Evolutionary conservation across 2,329 filamentous ascomycete species (phyloP), one percentile per base, ranked within the genome.

Genomic region (Tolypocladium amazonense): DNA sequence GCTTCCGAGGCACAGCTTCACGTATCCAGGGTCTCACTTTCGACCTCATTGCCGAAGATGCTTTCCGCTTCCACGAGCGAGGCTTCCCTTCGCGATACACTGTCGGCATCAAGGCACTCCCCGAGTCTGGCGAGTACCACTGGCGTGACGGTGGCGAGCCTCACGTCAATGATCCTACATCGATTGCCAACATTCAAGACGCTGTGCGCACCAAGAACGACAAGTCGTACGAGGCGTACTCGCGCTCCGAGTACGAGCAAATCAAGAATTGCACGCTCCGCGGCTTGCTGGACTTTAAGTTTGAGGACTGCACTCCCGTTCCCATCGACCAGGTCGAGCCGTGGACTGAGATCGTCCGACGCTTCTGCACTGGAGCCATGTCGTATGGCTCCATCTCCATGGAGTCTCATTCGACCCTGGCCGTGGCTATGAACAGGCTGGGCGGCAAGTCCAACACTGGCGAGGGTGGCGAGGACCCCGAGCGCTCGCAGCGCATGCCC

Each of bases 311-410:
- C 66, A 85, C 82, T 20, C 86, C 92, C 0, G 90, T 97, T 33
- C 91, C 92, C 6, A 96, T 97, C 65, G 93, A 97, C 67, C 92
- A 97, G 75, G 93, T 97, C 61, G 93, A 97, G 78, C 91, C 93
- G 25, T 97, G 93, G 93, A 97, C 93, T 3, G 92, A 97, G 69
- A 97, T 97, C 68, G 93, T 97, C 54, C 89, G 93, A 65, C 89
- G 93, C 63, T 97, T 97, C 79, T 94, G 93, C 68, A 97, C 93
- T 45, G 93, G 93, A 72, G 93, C 93, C 67, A 97, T 97, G 93
- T 97, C 93, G 3, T 97, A 97, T 71, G 93, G 93, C 56, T 97
- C 93, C 47, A 97, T 97, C 69, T 97, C 93, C 7, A 96, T 97
- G 91, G 93, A 97, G 74, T 93, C 93, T 58, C 93, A 97, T 78